Conservation (phyloP, 495 filamentous ascomycete species). For the Thermothielavioides terrestris region DNA sequence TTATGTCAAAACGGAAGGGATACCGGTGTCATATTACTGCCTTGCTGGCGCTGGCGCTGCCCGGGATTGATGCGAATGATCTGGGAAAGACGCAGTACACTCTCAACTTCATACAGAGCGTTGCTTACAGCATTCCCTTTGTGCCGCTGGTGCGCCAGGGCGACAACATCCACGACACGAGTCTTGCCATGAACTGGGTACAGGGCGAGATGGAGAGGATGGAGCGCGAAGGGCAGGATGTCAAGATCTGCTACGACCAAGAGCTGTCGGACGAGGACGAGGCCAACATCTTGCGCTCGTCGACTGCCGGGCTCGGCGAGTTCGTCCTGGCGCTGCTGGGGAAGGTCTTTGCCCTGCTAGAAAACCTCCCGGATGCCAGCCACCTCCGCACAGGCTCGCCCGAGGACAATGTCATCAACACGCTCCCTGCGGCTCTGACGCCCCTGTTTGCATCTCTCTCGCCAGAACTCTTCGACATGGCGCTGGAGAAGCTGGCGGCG, state of each 20-base stretch:
- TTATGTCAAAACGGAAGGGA: slow-evolving; percentile 84
- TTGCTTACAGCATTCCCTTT: slow-evolving; percentile 92
- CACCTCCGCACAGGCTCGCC: slow-evolving; percentile 81
- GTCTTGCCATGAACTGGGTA: slow-evolving; percentile 88
- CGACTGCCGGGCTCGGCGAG: slow-evolving; percentile 85
- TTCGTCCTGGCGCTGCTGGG: slow-evolving; percentile 85
- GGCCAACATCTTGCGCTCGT: slow-evolving; percentile 86
- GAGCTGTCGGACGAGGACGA: slow-evolving; percentile 82
- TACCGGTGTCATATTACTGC: slow-evolving; percentile 94
- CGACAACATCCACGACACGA: slow-evolving; percentile 61
- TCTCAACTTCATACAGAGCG: slow-evolving; percentile 85
- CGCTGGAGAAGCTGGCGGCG: slow-evolving; percentile 79
- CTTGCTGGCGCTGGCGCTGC: slow-evolving; percentile 79
- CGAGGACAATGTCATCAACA: slow-evolving; percentile 96
- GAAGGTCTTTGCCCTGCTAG: slow-evolving; percentile 87
- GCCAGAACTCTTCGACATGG: slow-evolving; percentile 85
- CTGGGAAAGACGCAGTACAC: slow-evolving; percentile 93
- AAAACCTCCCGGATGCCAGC: slow-evolving; percentile 88
- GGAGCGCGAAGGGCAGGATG: slow-evolving; percentile 74
- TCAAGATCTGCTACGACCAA: slow-evolving; percentile 75
- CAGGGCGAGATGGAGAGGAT: slow-evolving; percentile 86
- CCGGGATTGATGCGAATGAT: slow-evolving; percentile 96
- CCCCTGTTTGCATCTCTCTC: slow-evolving; percentile 88
- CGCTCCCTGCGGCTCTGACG: slow-evolving; percentile 82
- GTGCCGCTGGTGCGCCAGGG: slow-evolving; percentile 65